Conservation (phyloP, 1,139 yeast species). For the Blastobotrys elegans region DNA sequence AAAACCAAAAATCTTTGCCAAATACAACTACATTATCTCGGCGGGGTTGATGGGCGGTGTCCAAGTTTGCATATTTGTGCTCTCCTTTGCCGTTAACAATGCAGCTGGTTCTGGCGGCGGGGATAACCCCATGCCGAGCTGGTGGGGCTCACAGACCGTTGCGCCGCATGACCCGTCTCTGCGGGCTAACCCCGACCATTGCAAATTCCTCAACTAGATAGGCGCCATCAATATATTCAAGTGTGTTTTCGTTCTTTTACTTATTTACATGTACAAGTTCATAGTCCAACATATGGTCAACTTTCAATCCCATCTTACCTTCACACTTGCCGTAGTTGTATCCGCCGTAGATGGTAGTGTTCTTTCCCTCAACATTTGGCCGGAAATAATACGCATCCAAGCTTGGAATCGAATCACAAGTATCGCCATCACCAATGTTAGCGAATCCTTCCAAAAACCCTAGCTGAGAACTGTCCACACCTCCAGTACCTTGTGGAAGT, state of each 20-base stretch:
- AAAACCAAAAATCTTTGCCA: conserved; percentile 28
- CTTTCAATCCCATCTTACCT: background rate
- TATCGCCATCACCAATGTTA: background rate
- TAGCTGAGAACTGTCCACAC: background rate
- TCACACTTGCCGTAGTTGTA: conserved; percentile 1
- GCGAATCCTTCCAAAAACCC: conserved; percentile 2
- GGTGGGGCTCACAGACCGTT: conserved; percentile 20
- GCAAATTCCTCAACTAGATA: conserved; percentile 1
- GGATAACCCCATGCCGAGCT: conserved; percentile 19
- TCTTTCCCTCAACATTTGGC: background rate
- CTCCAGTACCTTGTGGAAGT: background rate
- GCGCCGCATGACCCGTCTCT: background rate
- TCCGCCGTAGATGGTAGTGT: background rate
- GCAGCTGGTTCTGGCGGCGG: conserved; percentile 16
- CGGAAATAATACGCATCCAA: background rate
- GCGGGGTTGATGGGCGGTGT: conserved; percentile 46
- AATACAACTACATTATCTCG: conserved; percentile 45
- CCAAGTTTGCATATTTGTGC: conserved; percentile 23
- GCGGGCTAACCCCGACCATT: conserved; percentile 7
- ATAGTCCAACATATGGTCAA: background rate
- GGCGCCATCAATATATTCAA: too few relatives aligned
- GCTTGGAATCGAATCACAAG: background rate
- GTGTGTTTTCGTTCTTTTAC: too few relatives aligned
- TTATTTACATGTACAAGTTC: background rate
- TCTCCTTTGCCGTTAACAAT: conserved; percentile 25